Evolutionary conservation across 768 basidiomycete species (phyloP).

Genomic region (Pleurotus djamor): DNA sequence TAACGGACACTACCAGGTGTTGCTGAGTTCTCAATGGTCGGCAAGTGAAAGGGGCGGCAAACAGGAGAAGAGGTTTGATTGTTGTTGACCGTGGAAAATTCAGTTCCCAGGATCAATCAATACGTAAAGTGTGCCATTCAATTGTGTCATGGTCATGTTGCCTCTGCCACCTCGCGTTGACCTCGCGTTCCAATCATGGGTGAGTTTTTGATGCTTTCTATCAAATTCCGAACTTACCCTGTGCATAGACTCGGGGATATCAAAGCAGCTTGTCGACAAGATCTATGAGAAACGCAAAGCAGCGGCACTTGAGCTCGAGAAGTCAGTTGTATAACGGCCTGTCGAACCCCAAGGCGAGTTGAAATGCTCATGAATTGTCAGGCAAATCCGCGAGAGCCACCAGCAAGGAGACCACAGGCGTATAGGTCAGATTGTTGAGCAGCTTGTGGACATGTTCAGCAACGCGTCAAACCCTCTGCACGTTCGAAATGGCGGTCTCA

Average conservation of each 20-base stretch:
- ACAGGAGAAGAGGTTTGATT: too few relatives aligned
- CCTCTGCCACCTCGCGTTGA: too few relatives aligned
- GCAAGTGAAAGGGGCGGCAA: too few relatives aligned
- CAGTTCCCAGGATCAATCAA: too few relatives aligned
- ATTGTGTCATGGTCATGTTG: too few relatives aligned
- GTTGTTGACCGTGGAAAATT: too few relatives aligned
- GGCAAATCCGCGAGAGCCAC: constrained; percentile 85
- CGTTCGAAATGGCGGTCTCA: constrained; percentile 91
- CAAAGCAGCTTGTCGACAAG: constrained; percentile 86
- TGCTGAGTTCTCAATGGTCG: too few relatives aligned
- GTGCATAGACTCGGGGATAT: constrained; percentile 61
- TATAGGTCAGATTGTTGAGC: constrained; percentile 87
- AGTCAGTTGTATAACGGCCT: constrained; percentile 43
- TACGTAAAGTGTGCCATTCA: too few relatives aligned
- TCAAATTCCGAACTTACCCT: not conserved
- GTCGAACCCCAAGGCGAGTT: not conserved
- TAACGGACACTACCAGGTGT: too few relatives aligned
- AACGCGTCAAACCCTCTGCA: constrained; percentile 81
- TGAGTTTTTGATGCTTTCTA: not conserved
- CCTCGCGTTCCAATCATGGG: not conserved
- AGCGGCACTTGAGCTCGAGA: constrained; percentile 94
- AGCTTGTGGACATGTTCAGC: constrained; percentile 92
- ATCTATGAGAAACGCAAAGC: constrained; percentile 97
- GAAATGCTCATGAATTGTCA: constrained; percentile 20
- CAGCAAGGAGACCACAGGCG: constrained; percentile 77